phyloP scores from a whole-genome alignment of 108 stramenopile species.

The Cyclotella atomus region DNA sequence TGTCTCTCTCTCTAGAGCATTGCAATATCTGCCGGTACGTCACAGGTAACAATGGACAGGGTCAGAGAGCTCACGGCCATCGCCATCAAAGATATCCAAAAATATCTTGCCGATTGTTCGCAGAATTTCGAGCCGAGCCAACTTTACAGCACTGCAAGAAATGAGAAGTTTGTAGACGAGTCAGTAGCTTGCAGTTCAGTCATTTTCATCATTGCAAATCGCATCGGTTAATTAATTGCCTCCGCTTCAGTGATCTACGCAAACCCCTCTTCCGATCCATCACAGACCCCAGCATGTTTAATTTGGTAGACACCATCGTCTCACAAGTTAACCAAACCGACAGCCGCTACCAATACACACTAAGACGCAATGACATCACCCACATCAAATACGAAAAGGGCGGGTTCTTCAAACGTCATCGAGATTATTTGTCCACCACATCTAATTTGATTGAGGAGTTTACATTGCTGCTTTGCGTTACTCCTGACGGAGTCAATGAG shows the following conservation, averaged over 20 bases:
- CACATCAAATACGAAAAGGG: conserved; percentile 32
- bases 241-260: conserved; percentile 11
- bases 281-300: background rate
- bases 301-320: conserved; percentile 1
- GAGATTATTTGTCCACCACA: conserved; percentile 28
- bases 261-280: conserved; percentile 1
- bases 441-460: conserved; percentile 34
- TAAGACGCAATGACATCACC: conserved; percentile 4
- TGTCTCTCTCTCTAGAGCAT: too few species aligned
- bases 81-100: conserved; percentile 1
- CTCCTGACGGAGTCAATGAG: conserved; percentile 6
- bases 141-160: background rate
- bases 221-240: too few species aligned
- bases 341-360: background rate
- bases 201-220: background rate
- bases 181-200: background rate
- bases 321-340: background rate
- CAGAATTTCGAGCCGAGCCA: background rate
- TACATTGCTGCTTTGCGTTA: conserved; percentile 30
- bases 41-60: background rate
- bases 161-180: conserved; percentile 7
- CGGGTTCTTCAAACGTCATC: conserved; percentile 33
- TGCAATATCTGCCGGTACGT: too few species aligned
- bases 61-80: background rate
- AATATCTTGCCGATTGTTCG: conserved; percentile 1